Percentiles rank a stretch among this genome's conserved stretches.
Conservation (phyloP, 352 stramenopile genomes). For the Globisporangium radiosum region DNA sequence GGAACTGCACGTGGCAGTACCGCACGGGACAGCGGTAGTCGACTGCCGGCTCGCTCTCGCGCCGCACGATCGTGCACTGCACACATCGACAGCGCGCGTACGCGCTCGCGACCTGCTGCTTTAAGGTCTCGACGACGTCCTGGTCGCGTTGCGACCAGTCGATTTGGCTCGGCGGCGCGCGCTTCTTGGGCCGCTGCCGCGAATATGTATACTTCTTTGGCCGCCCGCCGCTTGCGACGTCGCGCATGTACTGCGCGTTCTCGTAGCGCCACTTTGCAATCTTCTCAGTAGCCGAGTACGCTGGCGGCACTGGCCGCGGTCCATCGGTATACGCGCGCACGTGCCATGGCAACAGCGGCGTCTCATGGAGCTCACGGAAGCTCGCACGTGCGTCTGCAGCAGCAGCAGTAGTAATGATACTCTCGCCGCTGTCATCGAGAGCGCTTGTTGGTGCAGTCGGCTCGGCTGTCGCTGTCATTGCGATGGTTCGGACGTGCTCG, state of each 20-base stretch:
- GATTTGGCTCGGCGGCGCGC: constrained; percentile 2
- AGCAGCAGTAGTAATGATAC: not conserved
- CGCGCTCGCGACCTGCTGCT: not conserved
- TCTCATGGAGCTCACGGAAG: constrained; percentile 5
- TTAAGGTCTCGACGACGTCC: constrained; percentile 1
- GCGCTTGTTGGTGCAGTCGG: no score
- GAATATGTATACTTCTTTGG: not conserved
- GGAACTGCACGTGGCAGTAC: constrained; percentile 24
- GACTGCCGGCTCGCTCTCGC: not conserved
- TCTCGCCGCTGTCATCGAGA: not conserved
- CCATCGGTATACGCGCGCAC: constrained; percentile 2
- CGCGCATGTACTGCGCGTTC: not conserved
- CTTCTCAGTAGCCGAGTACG: no score
- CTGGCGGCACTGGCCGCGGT: constrained; percentile 1
- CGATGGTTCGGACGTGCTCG: no score
- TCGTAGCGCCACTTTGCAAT: not conserved
- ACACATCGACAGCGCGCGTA: constrained; percentile 12
- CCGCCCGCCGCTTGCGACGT: not conserved
- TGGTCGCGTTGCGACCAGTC: constrained; percentile 9
- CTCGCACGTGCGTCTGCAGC: not conserved
- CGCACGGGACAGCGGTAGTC: constrained; percentile 9
- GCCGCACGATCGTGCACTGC: constrained; percentile 7
- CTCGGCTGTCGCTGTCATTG: no score
- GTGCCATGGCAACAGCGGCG: constrained; percentile 7
- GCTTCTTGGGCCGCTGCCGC: constrained; percentile 1